Evolutionary conservation across 1,284 basidiomycete genomes (phyloP).

Genomic region (Ceratobasidium sp.): DNA sequence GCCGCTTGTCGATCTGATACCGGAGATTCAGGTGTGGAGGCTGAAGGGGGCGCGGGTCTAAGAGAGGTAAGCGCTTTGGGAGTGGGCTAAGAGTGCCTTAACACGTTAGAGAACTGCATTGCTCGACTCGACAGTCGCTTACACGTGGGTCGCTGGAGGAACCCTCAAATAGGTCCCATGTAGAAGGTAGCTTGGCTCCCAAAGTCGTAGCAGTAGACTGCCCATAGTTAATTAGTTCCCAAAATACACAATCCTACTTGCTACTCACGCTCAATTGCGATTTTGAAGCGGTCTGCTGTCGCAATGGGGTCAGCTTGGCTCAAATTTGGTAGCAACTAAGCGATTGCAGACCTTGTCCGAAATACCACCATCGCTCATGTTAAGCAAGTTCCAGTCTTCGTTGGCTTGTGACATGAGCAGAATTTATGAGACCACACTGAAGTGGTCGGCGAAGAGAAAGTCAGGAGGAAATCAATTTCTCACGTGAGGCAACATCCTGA

Average conservation of each 20-base stretch:
- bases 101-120: background rate
- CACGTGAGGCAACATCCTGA: constrained; percentile 41
- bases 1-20: constrained; percentile 41
- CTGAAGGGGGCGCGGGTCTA: constrained; percentile 3
- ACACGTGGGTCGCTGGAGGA: constrained; percentile 6
- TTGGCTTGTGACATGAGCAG: background rate
- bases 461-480: constrained; percentile 19
- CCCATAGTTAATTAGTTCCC: background rate
- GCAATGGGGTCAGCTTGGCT: background rate
- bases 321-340: background rate
- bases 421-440: background rate
- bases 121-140: background rate
- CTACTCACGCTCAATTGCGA: constrained; percentile 27
- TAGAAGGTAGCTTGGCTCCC: constrained; percentile 9
- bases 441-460: constrained; percentile 20
- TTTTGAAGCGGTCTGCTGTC: background rate
- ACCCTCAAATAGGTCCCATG: constrained; percentile 24
- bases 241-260: background rate
- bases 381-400: constrained; percentile 22
- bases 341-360: background rate
- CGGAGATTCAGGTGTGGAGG: constrained; percentile 30
- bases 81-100: constrained; percentile 4
- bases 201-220: constrained; percentile 15
- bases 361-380: background rate
- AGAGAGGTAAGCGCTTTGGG: constrained; percentile 14